Conservation (phyloP, 306 rosid genomes). For the peach (Prunus persica) region DNA sequence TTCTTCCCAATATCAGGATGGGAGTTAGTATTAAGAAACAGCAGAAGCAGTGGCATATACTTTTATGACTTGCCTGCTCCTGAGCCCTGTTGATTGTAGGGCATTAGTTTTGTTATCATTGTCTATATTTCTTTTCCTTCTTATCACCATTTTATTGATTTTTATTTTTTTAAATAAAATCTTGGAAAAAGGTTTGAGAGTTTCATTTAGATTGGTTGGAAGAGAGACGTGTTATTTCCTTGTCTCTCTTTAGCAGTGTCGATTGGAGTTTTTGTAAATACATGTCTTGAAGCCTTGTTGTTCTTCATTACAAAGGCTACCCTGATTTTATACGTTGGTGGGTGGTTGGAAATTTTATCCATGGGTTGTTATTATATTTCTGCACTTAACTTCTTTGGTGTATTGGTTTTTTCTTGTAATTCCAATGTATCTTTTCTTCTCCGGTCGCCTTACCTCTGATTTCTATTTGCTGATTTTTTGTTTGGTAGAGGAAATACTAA, state of each 20-base stretch:
- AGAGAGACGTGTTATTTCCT: slow-evolving; percentile 36
- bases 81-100: slow-evolving; percentile 38
- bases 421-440: not conserved
- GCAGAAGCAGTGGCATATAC: slow-evolving; percentile 26
- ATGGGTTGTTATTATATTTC: not conserved
- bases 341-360: not conserved
- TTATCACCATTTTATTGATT: slow-evolving; percentile 22
- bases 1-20: slow-evolving; percentile 23
- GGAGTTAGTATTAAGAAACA: slow-evolving; percentile 25
- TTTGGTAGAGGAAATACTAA: not conserved
- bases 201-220: slow-evolving; percentile 25
- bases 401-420: slow-evolving; percentile 4
- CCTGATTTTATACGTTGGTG: not conserved
- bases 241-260: slow-evolving; percentile 34
- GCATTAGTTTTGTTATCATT: slow-evolving; percentile 21
- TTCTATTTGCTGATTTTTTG: not conserved
- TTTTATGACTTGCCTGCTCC: slow-evolving; percentile 25
- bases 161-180: slow-evolving; percentile 28
- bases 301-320: slow-evolving; percentile 4
- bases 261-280: slow-evolving; percentile 54
- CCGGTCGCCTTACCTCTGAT: not conserved
- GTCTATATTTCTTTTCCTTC: slow-evolving; percentile 38
- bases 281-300: slow-evolving; percentile 29
- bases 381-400: not conserved
- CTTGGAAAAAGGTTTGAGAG: slow-evolving; percentile 18